phyloP scores from a whole-genome alignment of 176 grass and related monocot species.

The Paspalum notatum region DNA sequence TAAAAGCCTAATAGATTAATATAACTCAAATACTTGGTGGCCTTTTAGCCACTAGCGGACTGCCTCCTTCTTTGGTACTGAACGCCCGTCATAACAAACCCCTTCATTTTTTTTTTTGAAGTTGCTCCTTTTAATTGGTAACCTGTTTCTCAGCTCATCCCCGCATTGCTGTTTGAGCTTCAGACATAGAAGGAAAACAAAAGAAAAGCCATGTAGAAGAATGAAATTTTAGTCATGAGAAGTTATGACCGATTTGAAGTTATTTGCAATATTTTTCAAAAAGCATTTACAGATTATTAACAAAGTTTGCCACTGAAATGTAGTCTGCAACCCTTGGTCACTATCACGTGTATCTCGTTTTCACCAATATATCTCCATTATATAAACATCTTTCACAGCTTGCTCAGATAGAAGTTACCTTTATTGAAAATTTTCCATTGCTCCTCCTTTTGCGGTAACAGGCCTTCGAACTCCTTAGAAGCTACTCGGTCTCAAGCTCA shows the following conservation, averaged over 20 bases:
- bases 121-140: constrained; percentile 1
- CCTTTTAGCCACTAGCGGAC: too few relatives aligned
- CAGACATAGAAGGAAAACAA: background rate
- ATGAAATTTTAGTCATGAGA: background rate
- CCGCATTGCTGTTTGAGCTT: background rate
- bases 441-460: constrained; percentile 28
- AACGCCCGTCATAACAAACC: too few relatives aligned
- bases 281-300: constrained; percentile 7
- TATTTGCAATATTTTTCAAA: constrained; percentile 3
- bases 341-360: background rate
- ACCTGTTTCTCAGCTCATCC: background rate
- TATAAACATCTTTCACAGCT: background rate
- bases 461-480: constrained; percentile 78
- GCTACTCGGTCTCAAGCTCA: constrained; percentile 84
- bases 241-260: background rate
- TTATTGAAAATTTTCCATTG: background rate
- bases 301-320: background rate
- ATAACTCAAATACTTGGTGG: too few relatives aligned
- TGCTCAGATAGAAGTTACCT: background rate
- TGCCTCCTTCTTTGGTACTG: too few relatives aligned
- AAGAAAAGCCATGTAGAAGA: background rate
- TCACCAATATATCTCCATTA: background rate
- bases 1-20: too few relatives aligned
- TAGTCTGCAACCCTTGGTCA: background rate
- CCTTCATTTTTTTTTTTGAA: too few relatives aligned